Evolutionary conservation across 2,329 filamentous ascomycete species (phyloP).

Genomic region (Fusarium phyllophilum): DNA sequence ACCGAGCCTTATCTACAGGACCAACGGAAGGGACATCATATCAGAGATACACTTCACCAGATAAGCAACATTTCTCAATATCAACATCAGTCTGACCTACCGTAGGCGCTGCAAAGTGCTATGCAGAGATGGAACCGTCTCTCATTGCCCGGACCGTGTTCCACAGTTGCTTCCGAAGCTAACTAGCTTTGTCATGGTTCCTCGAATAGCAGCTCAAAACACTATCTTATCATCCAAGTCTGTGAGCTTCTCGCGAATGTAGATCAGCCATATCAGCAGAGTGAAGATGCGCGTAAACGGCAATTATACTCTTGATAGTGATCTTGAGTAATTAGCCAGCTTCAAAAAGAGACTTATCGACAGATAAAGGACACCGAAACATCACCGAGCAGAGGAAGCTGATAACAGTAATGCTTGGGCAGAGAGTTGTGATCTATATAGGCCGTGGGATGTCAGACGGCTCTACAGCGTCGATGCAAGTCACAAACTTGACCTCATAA

Average conservation of each 20-base stretch:
- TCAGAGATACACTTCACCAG: not conserved
- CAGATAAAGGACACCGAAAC: not conserved
- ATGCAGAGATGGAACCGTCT: not conserved
- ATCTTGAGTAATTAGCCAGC: not conserved
- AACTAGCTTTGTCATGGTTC: rapidly evolving
- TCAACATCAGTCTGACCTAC: not conserved
- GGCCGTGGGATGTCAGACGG: not conserved
- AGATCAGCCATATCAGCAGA: not conserved
- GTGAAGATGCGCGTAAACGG: not conserved
- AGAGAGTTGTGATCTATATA: not conserved
- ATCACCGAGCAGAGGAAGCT: not conserved
- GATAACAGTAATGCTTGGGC: not conserved
- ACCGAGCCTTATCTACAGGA: not conserved
- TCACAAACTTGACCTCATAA: not conserved
- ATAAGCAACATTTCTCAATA: not conserved
- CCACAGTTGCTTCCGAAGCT: not conserved
- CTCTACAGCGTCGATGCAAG: not conserved
- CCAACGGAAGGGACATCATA: not conserved
- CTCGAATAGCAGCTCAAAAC: not conserved
- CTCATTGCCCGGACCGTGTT: not conserved
- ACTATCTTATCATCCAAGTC: not conserved
- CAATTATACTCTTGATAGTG: rapidly evolving
- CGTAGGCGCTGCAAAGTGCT: rapidly evolving
- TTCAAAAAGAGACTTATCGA: not conserved
- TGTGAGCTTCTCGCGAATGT: rapidly evolving